Evolutionary conservation across 2,329 filamentous ascomycete species (phyloP), one percentile per base, ranked within the genome.

Genomic region (Drechslera avenae): DNA sequence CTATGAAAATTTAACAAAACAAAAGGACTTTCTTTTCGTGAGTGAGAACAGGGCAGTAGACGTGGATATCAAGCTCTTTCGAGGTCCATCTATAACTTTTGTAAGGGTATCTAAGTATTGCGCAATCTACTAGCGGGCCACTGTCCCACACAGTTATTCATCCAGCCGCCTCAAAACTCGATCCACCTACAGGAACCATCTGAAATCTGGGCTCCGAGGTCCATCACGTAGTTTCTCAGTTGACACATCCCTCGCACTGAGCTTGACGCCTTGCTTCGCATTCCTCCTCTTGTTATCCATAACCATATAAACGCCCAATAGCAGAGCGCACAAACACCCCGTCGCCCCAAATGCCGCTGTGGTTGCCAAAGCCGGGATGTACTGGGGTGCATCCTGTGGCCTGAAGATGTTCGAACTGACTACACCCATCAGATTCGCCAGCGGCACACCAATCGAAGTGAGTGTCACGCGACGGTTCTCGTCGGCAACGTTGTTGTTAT

Each of bases 401-500:
- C 81, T 77, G 73, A 89, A 90, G 51, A 89, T 86, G 61, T 90
- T 89, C 54, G 81, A 84, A 21, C 79, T 79, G 0, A 90, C 85
- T 0, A 90, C 75, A 3, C 87, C 88, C 86, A 91, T 91, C 30
- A 91, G 69, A 58, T 92, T 92, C 3, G 88, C 89, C 8, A 90
- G 69, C 0, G 89, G 88, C 0, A 92, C 88, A 18, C 86, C 87
- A 14, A 91, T 81, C 21, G 84, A 86, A 0, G 88, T 91, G 12
- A 91, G 76, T 0, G 86, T 79, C 5, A 90, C 80, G 39, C 89
- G 85, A 31, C 85, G 83, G 50, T 86, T 86, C 72, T 92, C 89
- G 63, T 92, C 83, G 1, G 88, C 88, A 48, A 91, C 83, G 68
- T 93, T 93, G 77, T 92, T 92, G 75, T 90, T 92, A 75, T 91